Conservation (phyloP, 345 rosid genomes). For the Eutrema japonicum region DNA sequence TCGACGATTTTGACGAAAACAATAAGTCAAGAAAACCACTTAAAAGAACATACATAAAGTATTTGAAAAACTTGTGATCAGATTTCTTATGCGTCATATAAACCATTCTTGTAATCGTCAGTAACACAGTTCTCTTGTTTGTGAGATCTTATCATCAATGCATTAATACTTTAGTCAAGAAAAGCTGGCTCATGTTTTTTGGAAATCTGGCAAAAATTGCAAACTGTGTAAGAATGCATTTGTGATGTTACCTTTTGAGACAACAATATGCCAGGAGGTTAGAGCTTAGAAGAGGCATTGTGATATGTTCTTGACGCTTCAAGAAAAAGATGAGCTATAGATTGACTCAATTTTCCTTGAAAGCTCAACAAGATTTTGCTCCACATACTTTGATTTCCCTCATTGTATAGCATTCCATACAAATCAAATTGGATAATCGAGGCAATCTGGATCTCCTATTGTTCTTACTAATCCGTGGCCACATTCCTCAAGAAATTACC, state of each 20-base stretch:
- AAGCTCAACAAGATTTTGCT: background rate
- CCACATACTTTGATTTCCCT: too few species aligned
- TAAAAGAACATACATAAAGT: background rate
- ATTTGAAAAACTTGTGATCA: too few species aligned
- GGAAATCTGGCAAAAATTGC: too few species aligned
- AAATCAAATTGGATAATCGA: background rate
- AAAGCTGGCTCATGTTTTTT: too few species aligned
- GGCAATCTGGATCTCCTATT: too few species aligned
- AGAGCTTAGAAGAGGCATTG: background rate
- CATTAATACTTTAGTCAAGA: too few species aligned
- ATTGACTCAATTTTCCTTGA: conserved; percentile 1
- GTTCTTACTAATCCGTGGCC: too few species aligned
- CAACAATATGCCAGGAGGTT: background rate
- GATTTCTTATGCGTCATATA: too few species aligned
- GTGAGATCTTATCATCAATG: background rate
- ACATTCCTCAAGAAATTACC: too few species aligned
- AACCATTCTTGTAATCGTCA: background rate
- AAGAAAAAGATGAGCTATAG: conserved; percentile 8
- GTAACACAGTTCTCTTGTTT: background rate
- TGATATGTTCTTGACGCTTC: conserved; percentile 2
- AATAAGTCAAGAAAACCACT: too few species aligned
- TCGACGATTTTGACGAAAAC: conserved; percentile 12
- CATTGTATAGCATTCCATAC: too few species aligned
- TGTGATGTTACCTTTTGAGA: background rate
- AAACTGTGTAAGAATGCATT: too few species aligned